Conservation (phyloP, 352 stramenopile genomes). For the Phytophthora hibernalis region DNA sequence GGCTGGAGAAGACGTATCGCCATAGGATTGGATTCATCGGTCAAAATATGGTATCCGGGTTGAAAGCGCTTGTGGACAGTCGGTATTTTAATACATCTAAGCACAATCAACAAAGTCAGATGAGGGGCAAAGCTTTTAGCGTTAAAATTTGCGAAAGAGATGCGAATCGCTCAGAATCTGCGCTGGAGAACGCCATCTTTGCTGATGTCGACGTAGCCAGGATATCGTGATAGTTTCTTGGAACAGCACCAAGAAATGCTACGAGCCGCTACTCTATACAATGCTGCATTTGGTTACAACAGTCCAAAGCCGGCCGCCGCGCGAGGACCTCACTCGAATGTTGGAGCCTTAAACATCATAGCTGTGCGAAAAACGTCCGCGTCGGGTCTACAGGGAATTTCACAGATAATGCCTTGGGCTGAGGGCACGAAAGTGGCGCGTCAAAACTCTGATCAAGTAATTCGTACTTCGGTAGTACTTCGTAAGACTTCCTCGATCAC, state of each 20-base stretch:
- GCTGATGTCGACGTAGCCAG: conserved; percentile 38
- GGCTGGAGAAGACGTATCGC: too few relatives aligned
- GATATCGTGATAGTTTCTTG: conserved; percentile 28
- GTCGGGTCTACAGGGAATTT: conserved; percentile 1
- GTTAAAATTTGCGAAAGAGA: conserved; percentile 19
- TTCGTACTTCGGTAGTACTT: conserved; percentile 8
- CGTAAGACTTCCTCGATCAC: conserved; percentile 18
- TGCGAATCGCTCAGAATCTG: conserved; percentile 29
- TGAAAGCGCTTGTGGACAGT: too few relatives aligned
- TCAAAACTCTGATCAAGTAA: conserved; percentile 5
- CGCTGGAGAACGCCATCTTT: conserved; percentile 25
- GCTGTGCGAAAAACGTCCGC: conserved; percentile 5
- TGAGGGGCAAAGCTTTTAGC: too few relatives aligned
- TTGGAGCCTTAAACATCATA: not conserved
- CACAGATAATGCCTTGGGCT: conserved; percentile 23
- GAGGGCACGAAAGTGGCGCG: not conserved
- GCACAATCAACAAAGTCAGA: too few relatives aligned
- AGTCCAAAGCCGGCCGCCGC: conserved; percentile 1
- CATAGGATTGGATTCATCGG: too few relatives aligned
- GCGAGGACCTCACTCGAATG: conserved; percentile 7
- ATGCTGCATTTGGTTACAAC: conserved; percentile 13
- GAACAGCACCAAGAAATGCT: conserved; percentile 28
- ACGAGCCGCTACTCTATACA: conserved; percentile 13
- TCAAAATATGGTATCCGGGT: too few relatives aligned
- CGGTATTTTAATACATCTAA: too few relatives aligned